A percentile compares a stretch with the other conserved stretches of the same genome.
Evolutionary conservation across 768 basidiomycete species (phyloP).

Genomic region (Agrocybe pediades): DNA sequence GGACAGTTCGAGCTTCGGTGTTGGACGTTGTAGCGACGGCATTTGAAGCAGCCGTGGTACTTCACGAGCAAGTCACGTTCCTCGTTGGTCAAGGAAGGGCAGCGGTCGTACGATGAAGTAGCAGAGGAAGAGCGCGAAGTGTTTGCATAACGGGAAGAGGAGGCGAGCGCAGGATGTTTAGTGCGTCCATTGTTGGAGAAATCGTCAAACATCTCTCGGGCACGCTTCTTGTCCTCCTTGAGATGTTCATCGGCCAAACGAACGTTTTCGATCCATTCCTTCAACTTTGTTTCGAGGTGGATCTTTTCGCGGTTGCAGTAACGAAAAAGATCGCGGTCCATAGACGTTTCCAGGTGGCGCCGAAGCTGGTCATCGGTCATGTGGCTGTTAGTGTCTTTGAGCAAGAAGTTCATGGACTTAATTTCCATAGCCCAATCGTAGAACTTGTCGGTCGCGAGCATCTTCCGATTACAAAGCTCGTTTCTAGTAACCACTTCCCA

Average conservation of each 20-base stretch:
- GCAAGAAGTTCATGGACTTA: slow-evolving; percentile 14
- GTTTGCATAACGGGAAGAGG: not conserved
- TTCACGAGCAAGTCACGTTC: slow-evolving; percentile 15
- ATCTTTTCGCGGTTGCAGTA: slow-evolving; percentile 7
- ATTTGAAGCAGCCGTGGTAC: not conserved
- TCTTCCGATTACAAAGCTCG: slow-evolving; percentile 3
- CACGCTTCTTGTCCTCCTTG: not conserved
- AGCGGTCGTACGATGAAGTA: not conserved
- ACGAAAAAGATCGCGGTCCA: slow-evolving; percentile 10
- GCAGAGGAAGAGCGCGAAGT: not conserved
- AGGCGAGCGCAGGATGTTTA: not conserved
- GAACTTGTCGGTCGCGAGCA: slow-evolving; percentile 5
- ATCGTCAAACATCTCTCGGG: not conserved
- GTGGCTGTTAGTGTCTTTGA: slow-evolving; percentile 9
- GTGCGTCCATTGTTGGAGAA: not conserved
- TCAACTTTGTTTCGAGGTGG: not conserved
- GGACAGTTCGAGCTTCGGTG: slow-evolving; percentile 20
- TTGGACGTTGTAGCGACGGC: not conserved
- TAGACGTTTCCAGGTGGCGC: slow-evolving; percentile 18
- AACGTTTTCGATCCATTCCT: slow-evolving; percentile 7
- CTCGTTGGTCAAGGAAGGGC: slow-evolving; percentile 19
- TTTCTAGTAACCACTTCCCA: slow-evolving; percentile 14
- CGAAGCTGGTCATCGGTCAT: too few relatives aligned
- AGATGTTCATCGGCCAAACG: not conserved
- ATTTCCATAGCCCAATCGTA: slow-evolving; percentile 14